Conservation (phyloP, 1,284 basidiomycete species). For the Tilletia indica region DNA sequence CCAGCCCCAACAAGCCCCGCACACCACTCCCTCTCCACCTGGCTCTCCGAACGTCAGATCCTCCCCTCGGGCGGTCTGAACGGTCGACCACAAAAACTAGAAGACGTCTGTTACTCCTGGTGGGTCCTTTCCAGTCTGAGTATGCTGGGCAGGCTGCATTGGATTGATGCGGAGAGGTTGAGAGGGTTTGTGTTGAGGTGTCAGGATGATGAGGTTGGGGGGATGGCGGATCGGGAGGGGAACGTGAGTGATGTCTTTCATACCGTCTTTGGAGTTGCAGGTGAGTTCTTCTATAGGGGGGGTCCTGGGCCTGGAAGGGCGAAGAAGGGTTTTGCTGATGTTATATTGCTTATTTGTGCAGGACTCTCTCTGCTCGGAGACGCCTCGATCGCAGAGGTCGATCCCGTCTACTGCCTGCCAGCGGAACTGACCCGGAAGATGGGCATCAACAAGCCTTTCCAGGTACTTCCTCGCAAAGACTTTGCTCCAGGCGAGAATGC, state of each 20-base stretch:
- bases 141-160: slow-evolving; percentile 77
- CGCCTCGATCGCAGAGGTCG: slow-evolving; percentile 74
- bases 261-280: slow-evolving; percentile 87
- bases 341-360: slow-evolving; percentile 53
- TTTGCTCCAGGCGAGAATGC: background rate
- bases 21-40: slow-evolving; percentile 74
- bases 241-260: slow-evolving; percentile 96
- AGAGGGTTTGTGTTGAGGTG: slow-evolving; percentile 78
- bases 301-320: too few relatives aligned
- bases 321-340: too few relatives aligned
- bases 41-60: slow-evolving; percentile 88
- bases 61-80: slow-evolving; percentile 84
- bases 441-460: slow-evolving; percentile 39
- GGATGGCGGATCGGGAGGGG: slow-evolving; percentile 89
- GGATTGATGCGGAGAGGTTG: slow-evolving; percentile 87
- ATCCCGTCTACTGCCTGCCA: slow-evolving; percentile 97
- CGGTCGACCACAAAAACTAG: slow-evolving; percentile 93
- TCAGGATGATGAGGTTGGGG: slow-evolving; percentile 86
- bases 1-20: slow-evolving; percentile 58
- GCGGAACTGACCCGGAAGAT: slow-evolving; percentile 64
- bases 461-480: slow-evolving; percentile 20
- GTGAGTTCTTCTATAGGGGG: slow-evolving; percentile 63
- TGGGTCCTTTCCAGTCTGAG: slow-evolving; percentile 90
- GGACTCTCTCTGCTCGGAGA: slow-evolving; percentile 88
- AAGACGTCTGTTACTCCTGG: slow-evolving; percentile 97